Evolutionary conservation across 352 stramenopile genomes (phyloP).

Genomic region (Globisporangium viniferum): DNA sequence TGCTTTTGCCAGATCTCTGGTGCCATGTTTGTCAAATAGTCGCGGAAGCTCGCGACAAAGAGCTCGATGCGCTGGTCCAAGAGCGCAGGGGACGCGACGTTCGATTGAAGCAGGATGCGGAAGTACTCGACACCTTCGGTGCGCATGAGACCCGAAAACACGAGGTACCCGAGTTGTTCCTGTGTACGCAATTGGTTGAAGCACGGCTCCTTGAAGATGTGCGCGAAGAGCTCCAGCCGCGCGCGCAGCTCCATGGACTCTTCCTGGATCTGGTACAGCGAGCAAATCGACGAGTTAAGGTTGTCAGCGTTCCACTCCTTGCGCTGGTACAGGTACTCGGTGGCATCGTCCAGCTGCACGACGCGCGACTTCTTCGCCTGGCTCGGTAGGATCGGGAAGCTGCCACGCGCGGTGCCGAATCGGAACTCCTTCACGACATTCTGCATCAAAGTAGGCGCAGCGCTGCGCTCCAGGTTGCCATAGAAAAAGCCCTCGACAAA

Average conservation of each 20-base stretch:
- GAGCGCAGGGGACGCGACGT: conserved; percentile 54
- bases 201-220: conserved; percentile 54
- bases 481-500: conserved; percentile 73
- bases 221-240: conserved; percentile 47
- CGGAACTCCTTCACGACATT: conserved; percentile 40
- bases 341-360: conserved; percentile 47
- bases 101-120: conserved; percentile 77
- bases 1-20: conserved; percentile 44
- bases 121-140: conserved; percentile 56
- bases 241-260: conserved; percentile 42
- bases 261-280: conserved; percentile 45
- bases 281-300: conserved; percentile 50
- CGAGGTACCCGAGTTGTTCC: conserved; percentile 69
- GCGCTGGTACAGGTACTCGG: conserved; percentile 52
- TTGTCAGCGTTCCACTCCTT: conserved; percentile 63
- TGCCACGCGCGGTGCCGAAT: conserved; percentile 24
- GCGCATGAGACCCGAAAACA: conserved; percentile 52
- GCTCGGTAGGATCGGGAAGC: conserved; percentile 44
- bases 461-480: conserved; percentile 51
- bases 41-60: conserved; percentile 48
- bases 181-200: conserved; percentile 65
- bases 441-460: conserved; percentile 33
- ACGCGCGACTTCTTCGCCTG: conserved; percentile 45
- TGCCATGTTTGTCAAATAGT: conserved; percentile 27
- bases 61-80: conserved; percentile 68